Conservation (phyloP, 805 yeast genomes). For the Suhomyces kilbournensis region DNA sequence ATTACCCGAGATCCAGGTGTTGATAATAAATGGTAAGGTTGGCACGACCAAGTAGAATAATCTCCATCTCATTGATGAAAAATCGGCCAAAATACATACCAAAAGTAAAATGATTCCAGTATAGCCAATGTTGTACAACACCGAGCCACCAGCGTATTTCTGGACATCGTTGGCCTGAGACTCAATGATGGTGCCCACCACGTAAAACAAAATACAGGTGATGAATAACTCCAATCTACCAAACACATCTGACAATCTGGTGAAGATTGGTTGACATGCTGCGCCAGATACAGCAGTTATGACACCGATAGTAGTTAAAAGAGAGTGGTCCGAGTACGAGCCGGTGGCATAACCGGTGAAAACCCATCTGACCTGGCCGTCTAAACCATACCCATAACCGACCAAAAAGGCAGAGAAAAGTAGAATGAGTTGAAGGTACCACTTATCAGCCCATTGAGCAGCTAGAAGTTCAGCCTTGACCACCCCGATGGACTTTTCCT, state of each 20-base stretch:
- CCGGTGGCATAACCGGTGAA: slow-evolving; percentile 24
- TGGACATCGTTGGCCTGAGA: slow-evolving; percentile 27
- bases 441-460: slow-evolving; percentile 13
- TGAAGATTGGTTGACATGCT: slow-evolving; percentile 28
- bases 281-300: slow-evolving; percentile 27
- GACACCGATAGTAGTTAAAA: slow-evolving; percentile 26
- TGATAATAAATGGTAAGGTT: slow-evolving; percentile 16
- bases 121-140: slow-evolving; percentile 19
- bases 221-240: slow-evolving; percentile 27
- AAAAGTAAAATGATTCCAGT: slow-evolving; percentile 16
- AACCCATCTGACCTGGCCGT: slow-evolving; percentile 19
- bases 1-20: slow-evolving; percentile 20
- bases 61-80: slow-evolving; percentile 17
- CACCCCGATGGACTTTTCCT: slow-evolving; percentile 20
- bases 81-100: slow-evolving; percentile 16
- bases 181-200: slow-evolving; percentile 28
- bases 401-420: slow-evolving; percentile 20
- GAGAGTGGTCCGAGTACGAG: slow-evolving; percentile 21
- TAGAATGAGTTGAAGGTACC: slow-evolving; percentile 9
- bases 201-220: slow-evolving; percentile 21
- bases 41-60: slow-evolving; percentile 15
- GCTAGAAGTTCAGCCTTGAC: slow-evolving; percentile 21
- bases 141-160: slow-evolving; percentile 29
- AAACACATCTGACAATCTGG: slow-evolving; percentile 26
- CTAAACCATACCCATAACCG: slow-evolving; percentile 27